Percentiles rank a stretch among this genome's conserved stretches.
Conservation (phyloP, 2,329 filamentous ascomycete species). For the Diaporthe vaccinii region DNA sequence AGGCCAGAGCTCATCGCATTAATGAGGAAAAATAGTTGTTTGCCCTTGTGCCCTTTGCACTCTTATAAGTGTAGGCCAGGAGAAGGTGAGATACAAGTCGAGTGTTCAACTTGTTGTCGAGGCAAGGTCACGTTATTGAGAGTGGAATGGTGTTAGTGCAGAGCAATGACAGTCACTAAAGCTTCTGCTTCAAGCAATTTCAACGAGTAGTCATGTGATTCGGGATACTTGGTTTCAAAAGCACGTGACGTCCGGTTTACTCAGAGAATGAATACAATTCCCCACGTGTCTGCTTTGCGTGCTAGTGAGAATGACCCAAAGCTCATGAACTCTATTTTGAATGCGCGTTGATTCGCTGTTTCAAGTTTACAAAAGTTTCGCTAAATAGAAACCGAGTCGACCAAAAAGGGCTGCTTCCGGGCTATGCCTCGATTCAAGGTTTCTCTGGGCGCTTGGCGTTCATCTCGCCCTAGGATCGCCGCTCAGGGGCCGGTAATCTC, state of each 20-base stretch:
- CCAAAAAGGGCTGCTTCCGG: slow-evolving; percentile 17
- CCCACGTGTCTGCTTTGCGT: not conserved
- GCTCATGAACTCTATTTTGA: not conserved
- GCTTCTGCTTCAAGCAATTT: not conserved
- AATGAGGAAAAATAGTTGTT: not conserved
- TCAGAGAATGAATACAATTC: not conserved
- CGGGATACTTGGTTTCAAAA: not conserved
- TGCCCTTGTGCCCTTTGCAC: not conserved
- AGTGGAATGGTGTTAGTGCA: not conserved
- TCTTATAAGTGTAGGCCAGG: not conserved
- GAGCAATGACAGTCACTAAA: not conserved
- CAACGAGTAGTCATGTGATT: not conserved
- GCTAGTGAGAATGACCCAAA: not conserved
- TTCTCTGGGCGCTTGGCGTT: slow-evolving; percentile 26
- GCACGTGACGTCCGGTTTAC: not conserved
- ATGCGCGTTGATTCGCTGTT: slow-evolving; percentile 7
- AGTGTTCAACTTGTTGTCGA: not conserved
- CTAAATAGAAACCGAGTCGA: slow-evolving; percentile 10
- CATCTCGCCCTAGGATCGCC: slow-evolving; percentile 18
- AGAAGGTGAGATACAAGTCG: not conserved
- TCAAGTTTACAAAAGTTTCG: slow-evolving; percentile 32
- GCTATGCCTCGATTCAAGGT: slow-evolving; percentile 27
- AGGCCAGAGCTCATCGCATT: not conserved
- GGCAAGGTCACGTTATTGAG: not conserved
- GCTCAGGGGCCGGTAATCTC: slow-evolving; percentile 25